Evolutionary conservation across 176 grass and related monocot species (phyloP).

Genomic region (Echinochloa phyllopogon): DNA sequence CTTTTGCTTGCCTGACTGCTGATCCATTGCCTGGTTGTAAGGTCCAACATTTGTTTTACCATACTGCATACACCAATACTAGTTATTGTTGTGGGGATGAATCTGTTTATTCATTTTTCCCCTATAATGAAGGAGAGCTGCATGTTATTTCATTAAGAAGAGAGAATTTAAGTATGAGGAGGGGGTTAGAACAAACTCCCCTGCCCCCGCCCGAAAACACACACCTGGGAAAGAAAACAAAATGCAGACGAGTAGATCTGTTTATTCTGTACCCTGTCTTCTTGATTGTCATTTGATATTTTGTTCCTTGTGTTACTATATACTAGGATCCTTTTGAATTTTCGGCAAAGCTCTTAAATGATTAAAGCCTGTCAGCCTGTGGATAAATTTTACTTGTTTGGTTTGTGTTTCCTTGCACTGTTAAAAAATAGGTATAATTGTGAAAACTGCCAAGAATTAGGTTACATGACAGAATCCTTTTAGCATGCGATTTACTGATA

Average conservation of each 20-base stretch:
- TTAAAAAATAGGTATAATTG: slow-evolving; percentile 23
- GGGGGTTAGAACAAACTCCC: too few relatives aligned
- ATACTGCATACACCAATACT: slow-evolving; percentile 21
- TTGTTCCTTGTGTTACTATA: neutral
- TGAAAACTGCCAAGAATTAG: slow-evolving; percentile 4
- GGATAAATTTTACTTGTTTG: slow-evolving; percentile 7
- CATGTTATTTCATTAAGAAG: neutral
- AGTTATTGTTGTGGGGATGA: slow-evolving; percentile 4
- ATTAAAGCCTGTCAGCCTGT: neutral
- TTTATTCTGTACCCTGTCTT: neutral
- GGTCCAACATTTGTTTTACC: slow-evolving; percentile 22
- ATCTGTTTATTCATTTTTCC: neutral
- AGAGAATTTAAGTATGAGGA: too few relatives aligned
- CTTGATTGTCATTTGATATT: neutral
- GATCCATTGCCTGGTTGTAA: neutral
- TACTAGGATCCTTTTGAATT: neutral
- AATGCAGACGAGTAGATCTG: neutral
- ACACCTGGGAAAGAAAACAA: too few relatives aligned
- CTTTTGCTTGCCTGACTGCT: neutral
- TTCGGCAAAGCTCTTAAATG: neutral
- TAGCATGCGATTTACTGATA: slow-evolving; percentile 18
- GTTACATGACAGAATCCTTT: slow-evolving; percentile 5
- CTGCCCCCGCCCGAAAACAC: too few relatives aligned
- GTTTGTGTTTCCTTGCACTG: slow-evolving; percentile 12
- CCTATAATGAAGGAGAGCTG: neutral